phyloP scores from a whole-genome alignment of 78 protist genomes.

The Paulinella micropora region DNA sequence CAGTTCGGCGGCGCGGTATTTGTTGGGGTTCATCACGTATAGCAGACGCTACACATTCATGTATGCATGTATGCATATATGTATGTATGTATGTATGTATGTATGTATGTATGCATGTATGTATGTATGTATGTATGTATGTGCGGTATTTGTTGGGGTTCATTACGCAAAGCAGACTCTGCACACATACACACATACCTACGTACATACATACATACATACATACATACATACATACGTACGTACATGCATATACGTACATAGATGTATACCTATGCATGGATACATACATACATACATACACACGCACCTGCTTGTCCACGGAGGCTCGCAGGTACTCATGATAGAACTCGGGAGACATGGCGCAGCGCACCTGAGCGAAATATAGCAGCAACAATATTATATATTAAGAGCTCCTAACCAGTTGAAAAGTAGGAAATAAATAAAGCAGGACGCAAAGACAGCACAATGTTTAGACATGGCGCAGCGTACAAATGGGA shows the following conservation, averaged over 20 bases:
- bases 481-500: no score
- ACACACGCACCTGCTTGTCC: not conserved
- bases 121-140: not conserved
- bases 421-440: no score
- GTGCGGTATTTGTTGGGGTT: not conserved
- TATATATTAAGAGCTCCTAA: no score
- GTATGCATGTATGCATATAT: not conserved
- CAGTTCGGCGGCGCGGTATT: slow-evolving; percentile 63
- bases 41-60: slow-evolving; percentile 2
- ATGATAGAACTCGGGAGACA: not conserved
- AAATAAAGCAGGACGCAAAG: no score
- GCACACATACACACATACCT: not conserved
- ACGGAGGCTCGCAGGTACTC: not conserved
- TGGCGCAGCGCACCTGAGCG: not conserved
- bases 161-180: not conserved
- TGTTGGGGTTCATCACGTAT: slow-evolving; percentile 81
- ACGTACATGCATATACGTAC: not conserved
- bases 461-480: no score
- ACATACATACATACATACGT: not conserved
- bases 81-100: not conserved
- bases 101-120: not conserved
- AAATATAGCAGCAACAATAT: no score
- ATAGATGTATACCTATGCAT: not conserved
- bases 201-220: not conserved
- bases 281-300: not conserved